Evolutionary conservation across 75 land plant species (phyloP).

Genomic region (Gnetum montanum): DNA sequence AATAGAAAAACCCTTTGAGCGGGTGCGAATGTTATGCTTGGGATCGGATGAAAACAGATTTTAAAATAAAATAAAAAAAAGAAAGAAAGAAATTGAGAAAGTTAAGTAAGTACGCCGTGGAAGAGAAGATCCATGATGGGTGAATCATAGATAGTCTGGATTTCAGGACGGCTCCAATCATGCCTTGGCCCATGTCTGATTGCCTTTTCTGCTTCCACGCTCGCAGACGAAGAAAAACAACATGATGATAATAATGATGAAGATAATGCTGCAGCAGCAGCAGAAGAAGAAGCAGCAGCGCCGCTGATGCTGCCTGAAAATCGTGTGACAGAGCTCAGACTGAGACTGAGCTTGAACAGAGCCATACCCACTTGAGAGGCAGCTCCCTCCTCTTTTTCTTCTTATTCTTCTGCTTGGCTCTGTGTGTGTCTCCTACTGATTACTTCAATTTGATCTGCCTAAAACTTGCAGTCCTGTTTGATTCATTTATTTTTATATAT

Average conservation of each 20-base stretch:
- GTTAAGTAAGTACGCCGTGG: slow-evolving; percentile 49
- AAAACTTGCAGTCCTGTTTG: too few species aligned
- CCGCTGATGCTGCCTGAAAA: too few species aligned
- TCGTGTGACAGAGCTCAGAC: too few species aligned
- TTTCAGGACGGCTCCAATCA: slow-evolving; percentile 68
- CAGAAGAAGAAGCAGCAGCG: neutral
- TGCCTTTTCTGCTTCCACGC: slow-evolving; percentile 63
- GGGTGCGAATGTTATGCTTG: neutral
- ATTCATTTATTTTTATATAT: too few species aligned
- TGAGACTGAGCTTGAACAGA: too few species aligned
- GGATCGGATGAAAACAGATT: neutral
- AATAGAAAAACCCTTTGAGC: neutral
- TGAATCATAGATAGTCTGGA: slow-evolving; percentile 82
- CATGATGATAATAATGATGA: neutral
- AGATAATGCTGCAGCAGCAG: neutral
- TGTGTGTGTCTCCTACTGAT: too few species aligned
- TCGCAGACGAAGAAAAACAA: slow-evolving; percentile 41
- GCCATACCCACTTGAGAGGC: too few species aligned
- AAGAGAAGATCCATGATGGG: slow-evolving; percentile 94
- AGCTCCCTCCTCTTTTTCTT: too few species aligned
- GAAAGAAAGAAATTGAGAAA: neutral
- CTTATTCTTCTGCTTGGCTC: too few species aligned
- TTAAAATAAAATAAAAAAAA: neutral
- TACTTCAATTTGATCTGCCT: too few species aligned
- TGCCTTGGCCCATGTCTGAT: slow-evolving; percentile 62